Base-by-base conservation (phyloP, 495 filamentous ascomycete species). In the Trichoderma erinaceum region DNA sequence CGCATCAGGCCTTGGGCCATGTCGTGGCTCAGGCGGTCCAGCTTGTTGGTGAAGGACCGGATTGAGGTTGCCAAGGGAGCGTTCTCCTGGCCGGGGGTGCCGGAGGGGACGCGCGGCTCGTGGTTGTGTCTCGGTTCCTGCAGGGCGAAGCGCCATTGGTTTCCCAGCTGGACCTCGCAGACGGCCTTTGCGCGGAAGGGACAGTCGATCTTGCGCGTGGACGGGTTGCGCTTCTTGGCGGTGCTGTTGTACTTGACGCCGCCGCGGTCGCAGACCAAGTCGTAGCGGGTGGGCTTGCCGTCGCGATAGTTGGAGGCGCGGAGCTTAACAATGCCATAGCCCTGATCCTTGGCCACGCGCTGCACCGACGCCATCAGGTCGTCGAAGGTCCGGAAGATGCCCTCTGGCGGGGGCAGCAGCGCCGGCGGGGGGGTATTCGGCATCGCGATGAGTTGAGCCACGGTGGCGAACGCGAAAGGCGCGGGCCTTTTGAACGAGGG, bases 231-330 rank as follows among this genome's bases (percentile, higher is more conserved):
- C 75, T 83, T 84, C 73, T 83, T 83, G 13, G 81, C 81, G 0
- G 81, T 84, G 74, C 81, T 84, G 73, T 68, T 79, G 74, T 84
- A 84, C 71, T 83, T 83, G 71, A 84, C 81, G 12, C 81, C 81
- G 43, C 81, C 81, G 41, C 81, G 80, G 65, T 84, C 81, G 72
- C 81, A 84, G 3, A 84, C 81, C 0, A 84, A 72, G 48, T 84
- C 81, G 71, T 82, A 84, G 25, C 81, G 76, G 25, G 81, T 84
- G 0, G 81, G 79, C 68, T 82, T 84, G 35, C 76, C 74, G 23
- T 84, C 81, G 8, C 81, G 79, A 64, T 84, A 84, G 63, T 84
- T 84, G 74, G 78, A 81, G 0, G 81, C 78, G 6, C 81, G 79
- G 0, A 84, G 74, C 76, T 84, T 84, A 46, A 84, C 81, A 3